These are phyloP conservation scores for Calonectria crousiana DNA, from an alignment of 2,329 filamentous ascomycete species.

Conservation along the genomic window DNA sequence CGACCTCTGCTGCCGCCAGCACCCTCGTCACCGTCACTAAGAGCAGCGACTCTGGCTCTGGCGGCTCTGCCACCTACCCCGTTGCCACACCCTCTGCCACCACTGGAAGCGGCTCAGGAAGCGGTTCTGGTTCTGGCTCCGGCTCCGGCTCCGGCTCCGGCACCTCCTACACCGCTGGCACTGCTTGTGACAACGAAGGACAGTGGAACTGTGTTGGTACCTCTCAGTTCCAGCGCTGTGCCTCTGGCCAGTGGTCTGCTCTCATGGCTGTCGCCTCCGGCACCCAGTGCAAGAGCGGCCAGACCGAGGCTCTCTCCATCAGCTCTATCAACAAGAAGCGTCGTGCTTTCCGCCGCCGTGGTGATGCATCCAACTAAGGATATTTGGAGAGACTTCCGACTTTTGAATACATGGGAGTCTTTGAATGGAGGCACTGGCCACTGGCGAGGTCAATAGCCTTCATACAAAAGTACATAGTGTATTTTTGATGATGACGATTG, in stretches of 20 bases:
- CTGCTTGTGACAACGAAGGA: conserved; percentile 65
- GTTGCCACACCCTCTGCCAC: conserved; percentile 29
- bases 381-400: not conserved
- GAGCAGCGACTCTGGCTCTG: conserved; percentile 30
- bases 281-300: conserved; percentile 59
- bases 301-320: conserved; percentile 41
- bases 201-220: conserved; percentile 70
- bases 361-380: not conserved
- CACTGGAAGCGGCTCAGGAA: conserved; percentile 36
- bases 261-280: conserved; percentile 64
- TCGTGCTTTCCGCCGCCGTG: conserved; percentile 20
- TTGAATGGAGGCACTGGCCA: conserved; percentile 17
- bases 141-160: conserved; percentile 32
- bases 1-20: conserved; percentile 31
- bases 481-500: conserved; percentile 20
- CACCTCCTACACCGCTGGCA: conserved; percentile 51
- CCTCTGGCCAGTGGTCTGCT: conserved; percentile 67
- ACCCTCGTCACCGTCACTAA: conserved; percentile 42
- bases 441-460: conserved; percentile 11
- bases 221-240: conserved; percentile 71
- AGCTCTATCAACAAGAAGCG: conserved; percentile 36
- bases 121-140: conserved; percentile 9
- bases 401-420: conserved; percentile 13
- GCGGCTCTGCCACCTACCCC: conserved; percentile 27
- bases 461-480: conserved; percentile 26